These are phyloP conservation scores for Stemphylium beticola DNA, from an alignment of 2,329 filamentous ascomycete genomes.

Conservation along the genomic window DNA sequence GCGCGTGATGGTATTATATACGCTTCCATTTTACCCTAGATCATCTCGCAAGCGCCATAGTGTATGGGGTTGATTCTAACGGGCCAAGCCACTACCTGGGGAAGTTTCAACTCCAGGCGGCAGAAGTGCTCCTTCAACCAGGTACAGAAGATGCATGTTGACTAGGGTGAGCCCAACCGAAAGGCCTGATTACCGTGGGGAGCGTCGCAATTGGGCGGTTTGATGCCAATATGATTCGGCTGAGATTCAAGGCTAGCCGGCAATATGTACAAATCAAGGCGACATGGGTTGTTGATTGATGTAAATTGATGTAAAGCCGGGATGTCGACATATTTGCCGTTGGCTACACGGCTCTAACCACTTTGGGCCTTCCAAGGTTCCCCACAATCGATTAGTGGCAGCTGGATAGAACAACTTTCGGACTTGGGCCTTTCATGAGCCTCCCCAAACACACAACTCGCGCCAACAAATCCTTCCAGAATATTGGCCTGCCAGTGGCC, in stretches of 20 bases:
- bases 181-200: constrained; percentile 36
- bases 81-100: constrained; percentile 30
- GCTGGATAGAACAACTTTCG: constrained; percentile 11
- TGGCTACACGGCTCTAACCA: constrained; percentile 16
- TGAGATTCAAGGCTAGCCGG: constrained; percentile 31
- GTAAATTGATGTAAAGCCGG: constrained; percentile 44
- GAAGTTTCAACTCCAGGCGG: constrained; percentile 19
- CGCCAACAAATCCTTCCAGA: constrained; percentile 29
- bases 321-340: constrained; percentile 37
- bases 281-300: constrained; percentile 42
- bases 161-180: constrained; percentile 21
- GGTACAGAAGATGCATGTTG: constrained; percentile 31
- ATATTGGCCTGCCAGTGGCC: constrained; percentile 16
- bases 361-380: constrained; percentile 17
- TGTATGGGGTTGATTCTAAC: constrained; percentile 27
- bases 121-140: constrained; percentile 34
- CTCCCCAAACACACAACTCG: constrained; percentile 24
- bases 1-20: constrained; percentile 37
- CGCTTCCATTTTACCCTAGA: constrained; percentile 31
- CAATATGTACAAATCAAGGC: constrained; percentile 41
- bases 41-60: constrained; percentile 15
- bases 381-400: constrained; percentile 25
- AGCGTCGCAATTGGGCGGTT: constrained; percentile 30
- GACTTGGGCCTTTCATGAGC: constrained; percentile 23
- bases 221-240: constrained; percentile 23